Conservation (phyloP, 1,139 yeast genomes). For the Geotrichum reessii region DNA sequence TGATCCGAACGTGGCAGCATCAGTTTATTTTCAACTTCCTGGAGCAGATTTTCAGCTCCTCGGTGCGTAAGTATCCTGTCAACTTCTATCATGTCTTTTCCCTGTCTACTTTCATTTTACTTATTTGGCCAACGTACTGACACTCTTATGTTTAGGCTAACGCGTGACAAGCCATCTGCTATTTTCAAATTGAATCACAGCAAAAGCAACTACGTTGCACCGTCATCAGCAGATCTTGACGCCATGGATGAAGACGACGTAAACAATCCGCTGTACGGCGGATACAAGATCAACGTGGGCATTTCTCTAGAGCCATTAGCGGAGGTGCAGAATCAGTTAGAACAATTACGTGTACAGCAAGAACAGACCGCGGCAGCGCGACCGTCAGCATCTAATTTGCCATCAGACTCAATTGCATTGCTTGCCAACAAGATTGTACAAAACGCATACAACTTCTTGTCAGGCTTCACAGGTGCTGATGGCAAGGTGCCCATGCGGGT, state of each 20-base stretch:
- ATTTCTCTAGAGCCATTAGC: slow-evolving; percentile 76
- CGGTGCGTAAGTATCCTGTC: slow-evolving; percentile 47
- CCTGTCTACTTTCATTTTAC: no score
- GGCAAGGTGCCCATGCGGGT: slow-evolving; percentile 85
- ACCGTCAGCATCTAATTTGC: not conserved
- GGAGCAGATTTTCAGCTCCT: slow-evolving; percentile 67
- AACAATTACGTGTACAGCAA: slow-evolving; percentile 27
- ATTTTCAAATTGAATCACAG: slow-evolving; percentile 68
- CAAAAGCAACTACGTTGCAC: slow-evolving; percentile 25
- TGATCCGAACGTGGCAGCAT: slow-evolving; percentile 69
- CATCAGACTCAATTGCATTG: slow-evolving; percentile 38
- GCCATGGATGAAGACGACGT: slow-evolving; percentile 35
- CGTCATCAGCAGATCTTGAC: slow-evolving; percentile 30
- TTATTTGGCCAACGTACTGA: no score
- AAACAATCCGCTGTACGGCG: slow-evolving; percentile 9
- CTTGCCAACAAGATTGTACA: slow-evolving; percentile 84
- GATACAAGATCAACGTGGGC: slow-evolving; percentile 57
- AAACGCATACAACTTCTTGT: slow-evolving; percentile 83
- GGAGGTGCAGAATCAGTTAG: slow-evolving; percentile 51
- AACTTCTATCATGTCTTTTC: no score
- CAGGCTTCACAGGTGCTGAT: slow-evolving; percentile 70
- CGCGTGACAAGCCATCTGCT: slow-evolving; percentile 78
- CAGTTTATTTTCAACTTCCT: slow-evolving; percentile 84
- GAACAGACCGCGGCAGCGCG: not conserved
- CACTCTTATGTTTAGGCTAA: slow-evolving; percentile 41